These are phyloP conservation scores for Aureoboletus auriporus DNA, from an alignment of 768 basidiomycete genomes.

Conservation along the genomic window DNA sequence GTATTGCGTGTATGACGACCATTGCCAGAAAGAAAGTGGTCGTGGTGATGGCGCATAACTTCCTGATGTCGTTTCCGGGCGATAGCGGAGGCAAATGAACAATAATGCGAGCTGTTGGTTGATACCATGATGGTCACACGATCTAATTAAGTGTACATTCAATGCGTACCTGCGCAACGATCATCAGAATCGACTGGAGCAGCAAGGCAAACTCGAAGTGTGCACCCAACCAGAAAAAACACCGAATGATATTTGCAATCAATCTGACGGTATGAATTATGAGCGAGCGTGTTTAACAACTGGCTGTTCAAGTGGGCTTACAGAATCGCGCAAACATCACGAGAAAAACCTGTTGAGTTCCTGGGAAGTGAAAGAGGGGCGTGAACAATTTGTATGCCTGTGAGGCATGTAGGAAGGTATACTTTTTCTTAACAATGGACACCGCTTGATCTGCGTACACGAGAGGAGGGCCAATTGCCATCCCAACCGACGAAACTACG, in stretches of 20 bases:
- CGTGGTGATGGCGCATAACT: slow-evolving; percentile 54
- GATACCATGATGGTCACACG: slow-evolving; percentile 19
- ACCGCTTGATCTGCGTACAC: slow-evolving; percentile 81
- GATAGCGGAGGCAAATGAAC: slow-evolving; percentile 78
- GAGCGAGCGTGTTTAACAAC: slow-evolving; percentile 8
- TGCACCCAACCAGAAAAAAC: slow-evolving; percentile 87
- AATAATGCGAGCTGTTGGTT: slow-evolving; percentile 61
- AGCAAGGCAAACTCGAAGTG: slow-evolving; percentile 74
- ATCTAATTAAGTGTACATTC: slow-evolving; percentile 4
- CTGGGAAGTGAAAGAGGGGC: slow-evolving; percentile 34
- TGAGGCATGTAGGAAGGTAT: slow-evolving; percentile 17
- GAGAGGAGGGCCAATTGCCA: slow-evolving; percentile 82
- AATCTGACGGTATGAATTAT: slow-evolving; percentile 40
- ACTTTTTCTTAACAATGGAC: slow-evolving; percentile 80
- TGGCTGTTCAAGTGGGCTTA: slow-evolving; percentile 28
- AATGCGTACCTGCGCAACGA: slow-evolving; percentile 64
- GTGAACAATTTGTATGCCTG: slow-evolving; percentile 2
- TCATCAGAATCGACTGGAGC: slow-evolving; percentile 84
- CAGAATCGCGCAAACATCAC: slow-evolving; percentile 84
- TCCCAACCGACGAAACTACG: slow-evolving; percentile 64
- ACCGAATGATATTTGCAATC: slow-evolving; percentile 81
- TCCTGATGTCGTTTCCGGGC: slow-evolving; percentile 58
- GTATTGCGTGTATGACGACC: slow-evolving; percentile 72
- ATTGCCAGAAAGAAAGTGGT: slow-evolving; percentile 82
- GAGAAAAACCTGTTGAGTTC: slow-evolving; percentile 82